phyloP scores from a whole-genome alignment of 192 early-diverging fungal species.

The Backusella tuberculispora region DNA sequence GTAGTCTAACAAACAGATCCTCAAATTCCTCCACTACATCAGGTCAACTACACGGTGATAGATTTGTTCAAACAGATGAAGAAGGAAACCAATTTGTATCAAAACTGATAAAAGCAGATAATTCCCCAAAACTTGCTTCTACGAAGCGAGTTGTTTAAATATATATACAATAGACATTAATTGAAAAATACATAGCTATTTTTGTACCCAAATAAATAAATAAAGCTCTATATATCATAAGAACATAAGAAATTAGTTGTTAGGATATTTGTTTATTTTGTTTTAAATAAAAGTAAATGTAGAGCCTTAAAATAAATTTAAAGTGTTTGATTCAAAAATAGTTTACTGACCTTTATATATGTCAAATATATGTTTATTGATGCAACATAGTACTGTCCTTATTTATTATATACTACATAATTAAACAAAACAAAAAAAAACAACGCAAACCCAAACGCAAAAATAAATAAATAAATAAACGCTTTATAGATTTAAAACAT shows the following conservation, averaged over 20 bases:
- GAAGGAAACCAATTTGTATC: conserved; percentile 36
- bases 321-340: neutral
- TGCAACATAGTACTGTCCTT: neutral
- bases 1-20: conserved; percentile 1
- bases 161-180: neutral
- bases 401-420: neutral
- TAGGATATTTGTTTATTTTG: neutral
- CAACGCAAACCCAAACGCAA: neutral
- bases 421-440: neutral
- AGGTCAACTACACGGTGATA: conserved; percentile 27
- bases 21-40: neutral
- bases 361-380: neutral
- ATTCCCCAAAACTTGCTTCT: conserved; percentile 10
- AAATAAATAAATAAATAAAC: too few species aligned
- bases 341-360: neutral
- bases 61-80: conserved; percentile 37
- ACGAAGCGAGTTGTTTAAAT: conserved; percentile 11
- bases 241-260: neutral
- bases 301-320: neutral
- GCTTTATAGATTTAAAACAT: too few species aligned
- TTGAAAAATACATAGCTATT: neutral
- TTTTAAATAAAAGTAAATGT: neutral
- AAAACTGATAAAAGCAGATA: conserved; percentile 37
- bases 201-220: conserved; percentile 2
- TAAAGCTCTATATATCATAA: neutral